Percentiles rank a stretch among this genome's conserved stretches.
phyloP scores from a whole-genome alignment of 192 early-diverging fungal genomes.

The Podila verticillata region DNA sequence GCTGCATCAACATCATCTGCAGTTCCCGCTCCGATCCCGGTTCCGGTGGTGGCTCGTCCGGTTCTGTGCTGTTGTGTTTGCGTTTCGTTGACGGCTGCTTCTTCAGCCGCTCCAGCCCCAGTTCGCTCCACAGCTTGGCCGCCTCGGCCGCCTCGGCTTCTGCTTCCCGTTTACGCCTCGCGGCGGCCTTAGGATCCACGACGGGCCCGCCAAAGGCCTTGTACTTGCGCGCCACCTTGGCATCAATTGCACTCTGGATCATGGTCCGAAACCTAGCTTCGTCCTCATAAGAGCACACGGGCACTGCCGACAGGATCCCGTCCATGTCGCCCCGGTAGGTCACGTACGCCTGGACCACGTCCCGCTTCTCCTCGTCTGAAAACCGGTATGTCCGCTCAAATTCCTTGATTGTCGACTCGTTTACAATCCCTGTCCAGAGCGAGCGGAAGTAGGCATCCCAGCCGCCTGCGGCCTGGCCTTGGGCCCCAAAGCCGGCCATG shows the following conservation, averaged over 20 bases:
- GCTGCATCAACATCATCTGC: constrained; percentile 67
- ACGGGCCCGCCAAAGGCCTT: constrained; percentile 65
- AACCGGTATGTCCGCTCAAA: constrained; percentile 78
- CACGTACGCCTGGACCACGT: constrained; percentile 75
- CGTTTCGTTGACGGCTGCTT: constrained; percentile 52
- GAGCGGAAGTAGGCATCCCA: constrained; percentile 88
- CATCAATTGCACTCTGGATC: constrained; percentile 72
- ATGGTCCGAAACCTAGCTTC: constrained; percentile 67
- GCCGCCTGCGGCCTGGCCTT: constrained; percentile 63
- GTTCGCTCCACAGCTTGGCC: constrained; percentile 63
- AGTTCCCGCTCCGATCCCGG: constrained; percentile 55
- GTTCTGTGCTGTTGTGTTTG: constrained; percentile 26
- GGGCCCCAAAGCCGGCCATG: constrained; percentile 50
- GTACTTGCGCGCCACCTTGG: constrained; percentile 60
- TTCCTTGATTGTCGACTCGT: constrained; percentile 76
- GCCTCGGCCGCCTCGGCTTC: constrained; percentile 70
- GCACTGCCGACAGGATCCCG: constrained; percentile 68
- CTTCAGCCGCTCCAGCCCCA: constrained; percentile 64
- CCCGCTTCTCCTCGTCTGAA: constrained; percentile 78
- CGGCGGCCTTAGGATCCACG: constrained; percentile 51
- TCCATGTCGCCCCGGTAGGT: constrained; percentile 77
- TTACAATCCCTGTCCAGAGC: constrained; percentile 78
- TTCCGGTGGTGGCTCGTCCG: constrained; percentile 47
- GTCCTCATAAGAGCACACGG: constrained; percentile 71
- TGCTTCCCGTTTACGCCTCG: constrained; percentile 64